These are phyloP conservation scores for Apocynum venetum DNA, from an alignment of 257 asterid genomes.

Conservation along the genomic window DNA sequence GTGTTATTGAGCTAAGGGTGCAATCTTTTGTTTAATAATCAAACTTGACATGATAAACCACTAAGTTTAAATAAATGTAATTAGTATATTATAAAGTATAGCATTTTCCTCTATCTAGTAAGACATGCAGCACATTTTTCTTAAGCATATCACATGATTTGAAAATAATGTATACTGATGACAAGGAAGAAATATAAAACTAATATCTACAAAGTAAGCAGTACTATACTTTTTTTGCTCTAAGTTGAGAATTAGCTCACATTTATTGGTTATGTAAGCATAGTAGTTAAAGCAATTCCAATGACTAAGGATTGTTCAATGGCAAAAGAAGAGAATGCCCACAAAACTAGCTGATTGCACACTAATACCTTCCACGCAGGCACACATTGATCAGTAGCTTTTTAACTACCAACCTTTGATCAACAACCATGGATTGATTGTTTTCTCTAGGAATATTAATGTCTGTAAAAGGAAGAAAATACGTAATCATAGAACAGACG, in stretches of 20 bases:
- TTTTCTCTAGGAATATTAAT: not conserved
- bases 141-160: not conserved
- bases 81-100: too few relatives aligned
- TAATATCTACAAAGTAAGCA: too few relatives aligned
- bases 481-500: not conserved
- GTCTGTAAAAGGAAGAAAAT: not conserved
- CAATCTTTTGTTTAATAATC: not conserved
- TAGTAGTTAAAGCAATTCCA: constrained; percentile 14
- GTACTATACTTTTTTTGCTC: not conserved
- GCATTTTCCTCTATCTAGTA: too few relatives aligned
- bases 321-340: constrained; percentile 8
- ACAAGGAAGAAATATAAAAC: too few relatives aligned
- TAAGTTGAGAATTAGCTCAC: not conserved
- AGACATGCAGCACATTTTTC: constrained; percentile 1
- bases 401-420: not conserved
- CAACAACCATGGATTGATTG: not conserved
- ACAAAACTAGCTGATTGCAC: not conserved
- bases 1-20: not conserved
- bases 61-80: not conserved
- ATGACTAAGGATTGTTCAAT: not conserved
- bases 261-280: not conserved
- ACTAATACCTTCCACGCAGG: not conserved
- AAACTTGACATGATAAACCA: constrained; percentile 4
- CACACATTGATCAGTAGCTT: not conserved
- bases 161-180: too few relatives aligned